Evolutionary conservation across 2,329 filamentous ascomycete genomes (phyloP).

Genomic region (Phyllosticta capitalensis): DNA sequence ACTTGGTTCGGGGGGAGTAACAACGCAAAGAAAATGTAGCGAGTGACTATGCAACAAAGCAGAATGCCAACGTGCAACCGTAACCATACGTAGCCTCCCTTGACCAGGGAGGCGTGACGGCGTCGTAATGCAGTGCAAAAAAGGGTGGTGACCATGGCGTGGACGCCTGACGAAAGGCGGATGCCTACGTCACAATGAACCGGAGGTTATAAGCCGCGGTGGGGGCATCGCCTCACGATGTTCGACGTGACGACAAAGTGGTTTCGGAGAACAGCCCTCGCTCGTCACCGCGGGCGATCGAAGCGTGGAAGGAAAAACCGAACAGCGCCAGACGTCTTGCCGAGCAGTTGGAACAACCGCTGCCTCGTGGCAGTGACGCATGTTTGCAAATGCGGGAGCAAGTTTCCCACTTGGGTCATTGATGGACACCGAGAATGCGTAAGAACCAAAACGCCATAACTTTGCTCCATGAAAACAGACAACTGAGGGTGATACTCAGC

Average conservation of each 20-base stretch:
- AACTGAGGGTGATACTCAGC: neutral
- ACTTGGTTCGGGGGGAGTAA: conserved; percentile 6
- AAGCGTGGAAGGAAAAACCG: neutral
- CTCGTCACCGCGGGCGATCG: neutral
- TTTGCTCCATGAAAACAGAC: too few relatives aligned
- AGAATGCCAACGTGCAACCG: neutral
- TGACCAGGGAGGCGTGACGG: neutral
- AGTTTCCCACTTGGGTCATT: too few relatives aligned
- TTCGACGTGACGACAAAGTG: neutral
- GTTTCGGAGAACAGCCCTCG: neutral
- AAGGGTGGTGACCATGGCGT: neutral
- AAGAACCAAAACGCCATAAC: neutral
- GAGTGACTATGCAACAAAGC: neutral
- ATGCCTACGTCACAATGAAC: neutral
- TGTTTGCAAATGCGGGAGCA: neutral
- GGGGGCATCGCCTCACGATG: neutral
- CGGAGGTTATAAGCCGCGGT: neutral
- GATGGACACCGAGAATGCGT: conserved; percentile 5
- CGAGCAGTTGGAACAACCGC: neutral
- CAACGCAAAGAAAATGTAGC: neutral
- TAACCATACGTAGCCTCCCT: neutral
- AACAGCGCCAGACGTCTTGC: neutral
- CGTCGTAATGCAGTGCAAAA: neutral
- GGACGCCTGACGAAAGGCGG: neutral
- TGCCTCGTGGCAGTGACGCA: neutral